Base-by-base conservation (phyloP, 371 early-diverging fungal species). In the Mortierella sp. region DNA sequence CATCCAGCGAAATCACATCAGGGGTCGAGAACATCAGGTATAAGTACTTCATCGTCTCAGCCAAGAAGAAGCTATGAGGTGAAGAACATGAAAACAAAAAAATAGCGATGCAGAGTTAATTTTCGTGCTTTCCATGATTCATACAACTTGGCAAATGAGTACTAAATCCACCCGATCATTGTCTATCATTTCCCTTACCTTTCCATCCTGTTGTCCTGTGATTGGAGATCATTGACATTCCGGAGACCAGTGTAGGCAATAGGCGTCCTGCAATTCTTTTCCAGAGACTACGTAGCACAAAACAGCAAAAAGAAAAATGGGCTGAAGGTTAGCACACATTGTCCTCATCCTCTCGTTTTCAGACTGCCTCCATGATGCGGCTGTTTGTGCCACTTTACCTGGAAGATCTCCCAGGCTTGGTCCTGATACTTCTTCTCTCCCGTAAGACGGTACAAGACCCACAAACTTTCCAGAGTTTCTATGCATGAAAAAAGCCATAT, bases 1-100 rank as follows among this genome's bases (percentile, higher is more conserved):
- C 80, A 79, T 94, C 93, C 64, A 95, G 88, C 48, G 94, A 90
- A 52, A 93, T 85, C 64, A 87, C 87, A 70, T 90, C 85, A 52
- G 91, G 93, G 1, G 90, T 87, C 43, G 89, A 84, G 79, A 95
- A 96, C 37, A 95, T 86, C 71, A 95, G 79, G 81, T 94, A 96
- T 24, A 96, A 86, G 83, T 97, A 97, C 87, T 97, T 97, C 86
- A 97, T 87, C 24, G 97, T 96, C 83, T 97, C 97, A 4, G 92
- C 92, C 80, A 95, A 88, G 75, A 96, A 94, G 86, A 96, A 97
- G 61, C 93, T 80, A 52, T 0, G 39, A 26, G 1, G 37, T 5
- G 26, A 13, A 41, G 22, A 34, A 41, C 1, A 55, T 40, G 26
- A n/a, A 34, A 26, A 64, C 10, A 26, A 22, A 37, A 9, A 44